Percentiles rank a stretch among this genome's conserved stretches.
Conservation (phyloP, 169 alveolate genomes). For the Amoebophrya sp. region DNA sequence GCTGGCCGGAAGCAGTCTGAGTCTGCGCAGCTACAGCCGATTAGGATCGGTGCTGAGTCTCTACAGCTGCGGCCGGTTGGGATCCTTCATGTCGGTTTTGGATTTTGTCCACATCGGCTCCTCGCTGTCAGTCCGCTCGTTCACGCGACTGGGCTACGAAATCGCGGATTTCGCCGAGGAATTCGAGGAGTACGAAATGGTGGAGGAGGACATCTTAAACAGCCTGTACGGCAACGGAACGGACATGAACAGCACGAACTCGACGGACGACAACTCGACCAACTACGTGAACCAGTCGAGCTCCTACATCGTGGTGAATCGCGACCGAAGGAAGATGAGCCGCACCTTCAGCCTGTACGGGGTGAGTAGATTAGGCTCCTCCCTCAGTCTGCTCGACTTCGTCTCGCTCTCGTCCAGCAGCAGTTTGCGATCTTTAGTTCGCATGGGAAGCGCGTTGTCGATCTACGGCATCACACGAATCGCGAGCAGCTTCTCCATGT, state of each 20-base stretch:
- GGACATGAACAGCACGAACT: background rate
- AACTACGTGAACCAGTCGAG: background rate
- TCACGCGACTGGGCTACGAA: background rate
- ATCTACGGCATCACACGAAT: background rate
- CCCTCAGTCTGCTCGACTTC: background rate
- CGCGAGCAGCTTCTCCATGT: background rate
- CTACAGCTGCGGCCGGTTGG: background rate
- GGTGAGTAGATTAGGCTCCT: background rate
- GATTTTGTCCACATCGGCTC: conserved; percentile 8
- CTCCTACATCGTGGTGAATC: background rate
- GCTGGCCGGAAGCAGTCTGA: background rate
- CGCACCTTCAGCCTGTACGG: background rate
- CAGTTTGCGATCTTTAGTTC: background rate
- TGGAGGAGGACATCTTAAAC: background rate
- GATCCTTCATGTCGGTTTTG: background rate
- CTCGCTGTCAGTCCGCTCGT: background rate
- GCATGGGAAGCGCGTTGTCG: background rate
- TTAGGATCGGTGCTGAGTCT: background rate
- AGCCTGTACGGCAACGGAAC: background rate
- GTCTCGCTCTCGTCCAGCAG: background rate
- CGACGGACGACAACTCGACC: background rate
- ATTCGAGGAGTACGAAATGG: background rate
- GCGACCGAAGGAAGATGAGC: background rate
- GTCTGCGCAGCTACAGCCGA: background rate
- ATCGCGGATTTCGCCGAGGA: background rate